A percentile compares a stretch with the other conserved stretches of the same genome.
Evolutionary conservation across 257 asterid species (phyloP).

Genomic region (Fraxinus pennsylvanica): DNA sequence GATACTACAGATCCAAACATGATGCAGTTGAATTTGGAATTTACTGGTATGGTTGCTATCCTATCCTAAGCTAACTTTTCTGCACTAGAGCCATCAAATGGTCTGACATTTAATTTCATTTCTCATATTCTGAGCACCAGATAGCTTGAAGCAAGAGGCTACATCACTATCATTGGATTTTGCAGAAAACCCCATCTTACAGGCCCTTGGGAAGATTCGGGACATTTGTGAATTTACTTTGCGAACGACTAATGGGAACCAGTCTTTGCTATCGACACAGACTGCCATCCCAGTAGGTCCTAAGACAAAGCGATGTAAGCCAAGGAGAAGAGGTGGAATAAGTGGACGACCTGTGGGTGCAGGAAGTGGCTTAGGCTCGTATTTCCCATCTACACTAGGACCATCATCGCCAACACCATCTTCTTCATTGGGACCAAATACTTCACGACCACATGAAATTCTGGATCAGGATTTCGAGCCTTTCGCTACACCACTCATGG

Average conservation of each 20-base stretch:
- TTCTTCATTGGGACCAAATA: constrained; percentile 40
- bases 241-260: constrained; percentile 40
- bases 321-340: constrained; percentile 54
- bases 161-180: constrained; percentile 15
- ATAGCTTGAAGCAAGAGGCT: constrained; percentile 13
- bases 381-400: constrained; percentile 35
- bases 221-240: constrained; percentile 50
- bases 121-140: constrained; percentile 2
- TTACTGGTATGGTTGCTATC: constrained; percentile 33
- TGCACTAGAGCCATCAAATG: neutral
- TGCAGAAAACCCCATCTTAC: constrained; percentile 46
- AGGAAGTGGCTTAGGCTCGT: constrained; percentile 28
- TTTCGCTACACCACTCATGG: constrained; percentile 39
- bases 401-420: constrained; percentile 51
- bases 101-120: constrained; percentile 1
- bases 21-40: constrained; percentile 45
- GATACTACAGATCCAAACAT: constrained; percentile 42
- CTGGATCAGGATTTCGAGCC: constrained; percentile 46
- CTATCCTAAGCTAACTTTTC: neutral
- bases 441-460: constrained; percentile 37
- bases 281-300: constrained; percentile 44
- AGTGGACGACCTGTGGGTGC: constrained; percentile 37
- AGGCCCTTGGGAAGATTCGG: constrained; percentile 58
- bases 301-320: constrained; percentile 55
- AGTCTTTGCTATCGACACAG: constrained; percentile 27